phyloP scores from a whole-genome alignment of 441 rosid species.

The Gossypium aridum region DNA sequence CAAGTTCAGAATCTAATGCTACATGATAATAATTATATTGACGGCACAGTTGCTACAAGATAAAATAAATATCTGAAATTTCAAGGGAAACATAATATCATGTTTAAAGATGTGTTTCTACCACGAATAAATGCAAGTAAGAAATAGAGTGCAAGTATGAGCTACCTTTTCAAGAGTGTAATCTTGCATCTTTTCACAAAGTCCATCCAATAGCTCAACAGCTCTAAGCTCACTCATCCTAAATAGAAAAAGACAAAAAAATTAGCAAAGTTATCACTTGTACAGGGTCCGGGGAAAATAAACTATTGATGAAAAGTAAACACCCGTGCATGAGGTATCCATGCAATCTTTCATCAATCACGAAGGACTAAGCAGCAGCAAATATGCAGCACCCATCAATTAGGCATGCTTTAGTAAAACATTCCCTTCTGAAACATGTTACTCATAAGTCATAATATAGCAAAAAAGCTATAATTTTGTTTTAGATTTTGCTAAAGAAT shows the following conservation, averaged over 20 bases:
- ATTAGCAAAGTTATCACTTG: neutral
- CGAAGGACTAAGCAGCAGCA: neutral
- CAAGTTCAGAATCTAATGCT: neutral
- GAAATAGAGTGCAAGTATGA: neutral
- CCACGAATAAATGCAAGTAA: neutral
- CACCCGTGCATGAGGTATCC: neutral
- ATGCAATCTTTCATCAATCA: neutral
- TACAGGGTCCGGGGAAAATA: neutral
- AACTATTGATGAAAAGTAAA: neutral
- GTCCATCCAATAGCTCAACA: slow-evolving; percentile 84
- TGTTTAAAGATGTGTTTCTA: neutral
- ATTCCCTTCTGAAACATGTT: neutral
- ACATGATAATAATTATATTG: neutral
- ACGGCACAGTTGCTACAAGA: neutral
- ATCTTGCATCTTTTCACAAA: slow-evolving; percentile 89
- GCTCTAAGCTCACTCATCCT: slow-evolving; percentile 91
- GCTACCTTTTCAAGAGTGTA: slow-evolving; percentile 80
- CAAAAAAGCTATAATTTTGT: neutral
- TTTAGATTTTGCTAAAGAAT: neutral
- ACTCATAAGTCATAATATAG: neutral
- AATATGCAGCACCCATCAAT: neutral
- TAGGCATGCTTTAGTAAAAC: neutral
- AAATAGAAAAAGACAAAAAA: slow-evolving; percentile 5
- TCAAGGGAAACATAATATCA: neutral
- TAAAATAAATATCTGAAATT: neutral